Evolutionary conservation across 2,329 filamentous ascomycete genomes (phyloP), one percentile per base, ranked within the genome.

Genomic region (Albophoma yamanashiensis): DNA sequence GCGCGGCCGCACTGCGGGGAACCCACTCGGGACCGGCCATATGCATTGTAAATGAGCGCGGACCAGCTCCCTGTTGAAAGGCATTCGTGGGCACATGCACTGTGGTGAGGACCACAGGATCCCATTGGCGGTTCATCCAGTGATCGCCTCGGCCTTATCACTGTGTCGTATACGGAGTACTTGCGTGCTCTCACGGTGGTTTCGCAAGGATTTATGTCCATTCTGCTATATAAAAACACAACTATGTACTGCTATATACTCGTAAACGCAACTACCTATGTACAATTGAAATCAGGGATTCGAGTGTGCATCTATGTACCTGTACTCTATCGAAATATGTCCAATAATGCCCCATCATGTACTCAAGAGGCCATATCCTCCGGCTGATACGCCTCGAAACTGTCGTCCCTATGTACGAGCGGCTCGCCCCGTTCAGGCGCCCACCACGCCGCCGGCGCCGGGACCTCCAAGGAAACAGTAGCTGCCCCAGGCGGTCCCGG

Each of bases 401-500:
- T n/a, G n/a, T n/a, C n/a, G n/a, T n/a, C n/a, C n/a, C n/a, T n/a
- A n/a, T n/a, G n/a, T n/a, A n/a, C n/a, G n/a, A n/a, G n/a, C 8
- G 31, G n/a, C 6, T 42, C 7, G 8, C n/a, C n/a, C 43, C n/a
- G 12, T 45, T 65, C 43, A 67, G 5, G 59, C 63, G 15, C 64
- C 65, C 34, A 65, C 59, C 1, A 66, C 61, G 14, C 63, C 64
- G 11, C 62, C 62, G 2, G 64, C 65, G 50, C 64, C 65, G 3
- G 64, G 63, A 0, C 64, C 65, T 2, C 65, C 65, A 4, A 67
- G 39, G 55, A 60, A 64, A 17, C 62, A 45, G 50, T 62, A 66
- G 34, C 63, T 65, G 8, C 61, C 61, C 64, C 63, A 67, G 39
- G 43, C 43, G 17, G 55, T 55, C 22, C 61, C 60, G 17, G 65